Conservation (phyloP, 2,329 filamentous ascomycete genomes). For the Colletotrichum melonis region DNA sequence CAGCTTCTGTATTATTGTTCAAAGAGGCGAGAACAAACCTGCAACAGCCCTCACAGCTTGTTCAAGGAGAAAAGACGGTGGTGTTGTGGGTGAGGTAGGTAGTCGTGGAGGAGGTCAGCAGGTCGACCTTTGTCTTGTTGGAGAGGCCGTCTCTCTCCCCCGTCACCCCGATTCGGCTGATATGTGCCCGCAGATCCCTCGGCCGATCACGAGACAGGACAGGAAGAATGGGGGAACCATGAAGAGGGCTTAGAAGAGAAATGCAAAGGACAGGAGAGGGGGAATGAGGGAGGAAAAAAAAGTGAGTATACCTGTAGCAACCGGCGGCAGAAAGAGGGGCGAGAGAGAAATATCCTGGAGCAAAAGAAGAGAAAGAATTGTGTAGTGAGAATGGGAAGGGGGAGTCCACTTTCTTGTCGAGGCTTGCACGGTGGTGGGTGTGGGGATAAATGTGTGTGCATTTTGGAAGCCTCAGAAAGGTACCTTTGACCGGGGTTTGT, state of each 20-base stretch:
- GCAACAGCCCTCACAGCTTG: neutral
- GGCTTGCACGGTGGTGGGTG: slow-evolving; percentile 31
- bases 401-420: slow-evolving; percentile 32
- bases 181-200: slow-evolving; percentile 17
- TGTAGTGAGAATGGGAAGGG: slow-evolving; percentile 26
- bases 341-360: neutral
- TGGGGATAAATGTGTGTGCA: slow-evolving; percentile 29
- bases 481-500: slow-evolving; percentile 11
- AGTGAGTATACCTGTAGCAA: neutral
- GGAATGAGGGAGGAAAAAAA: neutral
- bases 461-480: slow-evolving; percentile 10
- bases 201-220: slow-evolving; percentile 12
- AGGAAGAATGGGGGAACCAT: neutral
- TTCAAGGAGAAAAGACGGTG: neutral
- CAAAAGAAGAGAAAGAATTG: slow-evolving; percentile 29
- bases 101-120: slow-evolving; percentile 12
- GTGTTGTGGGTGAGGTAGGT: neutral
- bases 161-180: slow-evolving; percentile 28
- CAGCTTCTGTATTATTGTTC: neutral
- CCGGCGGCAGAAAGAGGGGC: neutral
- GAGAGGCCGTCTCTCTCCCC: too few species aligned
- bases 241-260: neutral
- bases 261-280: neutral
- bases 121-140: slow-evolving; percentile 25
- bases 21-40: neutral